Conservation (phyloP, 352 stramenopile species). For the Pythium pectinolyticum region DNA sequence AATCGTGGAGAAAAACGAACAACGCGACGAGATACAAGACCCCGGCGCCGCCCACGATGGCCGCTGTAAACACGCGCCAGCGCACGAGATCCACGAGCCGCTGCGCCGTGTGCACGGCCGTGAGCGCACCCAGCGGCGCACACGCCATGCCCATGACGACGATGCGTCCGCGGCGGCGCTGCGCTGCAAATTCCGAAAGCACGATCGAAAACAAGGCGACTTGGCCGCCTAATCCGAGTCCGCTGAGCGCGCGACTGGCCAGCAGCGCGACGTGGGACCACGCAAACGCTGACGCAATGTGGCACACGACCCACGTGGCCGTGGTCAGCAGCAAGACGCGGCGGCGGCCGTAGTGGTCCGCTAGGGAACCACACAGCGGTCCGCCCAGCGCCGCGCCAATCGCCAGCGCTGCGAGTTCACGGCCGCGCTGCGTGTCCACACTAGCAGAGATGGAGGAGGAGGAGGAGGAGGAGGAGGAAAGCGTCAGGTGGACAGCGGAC, state of each 20-base stretch:
- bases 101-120: constrained; percentile 40
- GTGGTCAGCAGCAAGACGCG: constrained; percentile 43
- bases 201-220: constrained; percentile 51
- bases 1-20: constrained; percentile 45
- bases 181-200: constrained; percentile 60
- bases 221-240: constrained; percentile 56
- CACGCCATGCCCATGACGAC: constrained; percentile 49
- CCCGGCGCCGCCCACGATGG: constrained; percentile 32
- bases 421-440: constrained; percentile 5
- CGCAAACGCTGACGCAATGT: constrained; percentile 24
- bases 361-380: constrained; percentile 47
- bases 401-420: constrained; percentile 11
- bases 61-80: constrained; percentile 28
- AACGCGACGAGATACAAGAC: constrained; percentile 30
- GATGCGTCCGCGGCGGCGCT: constrained; percentile 57
- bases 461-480: background rate
- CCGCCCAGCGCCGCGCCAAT: constrained; percentile 47
- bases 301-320: constrained; percentile 38
- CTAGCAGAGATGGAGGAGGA: no score
- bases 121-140: constrained; percentile 41
- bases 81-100: constrained; percentile 16
- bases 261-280: constrained; percentile 32
- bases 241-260: constrained; percentile 35
- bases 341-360: constrained; percentile 58
- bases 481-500: background rate